Evolutionary conservation across 352 stramenopile species (phyloP), one percentile per base, ranked within the genome.

Genomic region (Phytophthora fragariae): DNA sequence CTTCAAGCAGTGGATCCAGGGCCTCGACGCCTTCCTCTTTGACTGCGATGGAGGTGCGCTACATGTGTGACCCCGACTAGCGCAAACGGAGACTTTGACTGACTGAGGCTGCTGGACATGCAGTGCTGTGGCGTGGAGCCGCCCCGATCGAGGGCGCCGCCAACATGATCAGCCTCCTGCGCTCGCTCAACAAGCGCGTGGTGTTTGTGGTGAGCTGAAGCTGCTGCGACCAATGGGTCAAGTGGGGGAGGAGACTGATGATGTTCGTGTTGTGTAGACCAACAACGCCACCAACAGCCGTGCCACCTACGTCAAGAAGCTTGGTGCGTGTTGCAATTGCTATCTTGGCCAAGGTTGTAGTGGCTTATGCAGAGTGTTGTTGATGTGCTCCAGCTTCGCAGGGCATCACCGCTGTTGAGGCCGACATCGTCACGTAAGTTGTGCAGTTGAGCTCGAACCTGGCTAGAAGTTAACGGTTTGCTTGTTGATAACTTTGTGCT

Each of bases 251-350:
- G 47, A 62, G 27, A 68, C 46, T 75, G 11, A 68, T 15, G 21
- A 61, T 47, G 24, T 55, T 55, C 24, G 2, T 24, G 39, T 39
- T n/a, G 33, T 65, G 24, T 62, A 96, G 89, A 96, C 89, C 44
- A 94, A 96, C 77, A 96, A 96, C 78, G 92, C 89, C 49, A 94
- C 87, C 65, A 96, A 91, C 73, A 92, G 79, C 63, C 79, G 89
- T 66, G 86, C 91, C 35, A 84, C 84, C 14, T 94, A 94, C 76
- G 86, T 96, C 56, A 90, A 92, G 76, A 94, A 94, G 68, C 82
- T 96, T n/a, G 86, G 88, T 95, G 61, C 6, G 72, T 19, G 37
- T 14, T 54, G 27, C 41, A 12, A 35, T 58, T 57, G 3, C 1
- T 46, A n/a, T 11, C 10, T 41, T 66, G 12, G n/a, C 15, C 5